Evolutionary conservation across 805 yeast genomes (phyloP).

Genomic region (Sugiyamaella floridensis): DNA sequence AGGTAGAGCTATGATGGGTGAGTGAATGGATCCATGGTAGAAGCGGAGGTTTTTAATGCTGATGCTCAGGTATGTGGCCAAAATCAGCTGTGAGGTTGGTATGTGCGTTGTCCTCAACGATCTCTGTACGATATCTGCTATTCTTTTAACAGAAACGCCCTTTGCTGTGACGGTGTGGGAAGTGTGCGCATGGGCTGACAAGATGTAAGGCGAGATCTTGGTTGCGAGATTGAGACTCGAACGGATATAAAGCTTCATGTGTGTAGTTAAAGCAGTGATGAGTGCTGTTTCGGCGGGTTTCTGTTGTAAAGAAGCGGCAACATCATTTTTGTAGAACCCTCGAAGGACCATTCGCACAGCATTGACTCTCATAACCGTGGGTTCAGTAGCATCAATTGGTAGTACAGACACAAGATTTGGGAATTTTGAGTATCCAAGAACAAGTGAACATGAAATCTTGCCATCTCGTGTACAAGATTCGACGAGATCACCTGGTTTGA

Average conservation of each 20-base stretch:
- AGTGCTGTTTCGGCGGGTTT: not conserved
- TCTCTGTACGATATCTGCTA: not conserved
- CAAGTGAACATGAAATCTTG: conserved; percentile 9
- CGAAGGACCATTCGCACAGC: not conserved
- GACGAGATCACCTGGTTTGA: conserved; percentile 10
- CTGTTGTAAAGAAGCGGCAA: not conserved
- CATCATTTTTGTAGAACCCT: not conserved
- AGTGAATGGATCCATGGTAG: conserved; percentile 1
- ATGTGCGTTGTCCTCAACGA: not conserved
- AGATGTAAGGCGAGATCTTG: conserved; percentile 1
- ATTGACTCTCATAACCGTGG: not conserved
- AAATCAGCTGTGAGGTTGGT: not conserved
- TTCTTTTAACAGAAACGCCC: not conserved
- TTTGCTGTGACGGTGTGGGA: not conserved
- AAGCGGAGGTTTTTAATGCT: conserved; percentile 8
- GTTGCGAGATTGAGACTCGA: conserved; percentile 1
- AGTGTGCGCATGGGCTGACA: conserved; percentile 1
- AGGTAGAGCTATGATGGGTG: conserved; percentile 7
- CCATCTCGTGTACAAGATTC: conserved; percentile 11
- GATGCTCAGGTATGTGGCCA: conserved; percentile 6
- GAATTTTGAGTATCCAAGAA: not conserved
- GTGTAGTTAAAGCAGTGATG: not conserved
- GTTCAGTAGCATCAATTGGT: conserved; percentile 6
- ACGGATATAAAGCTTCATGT: conserved; percentile 2
- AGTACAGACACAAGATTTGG: not conserved